Base-by-base conservation (phyloP, 805 yeast species). In the Saccharomycopsis sp. region DNA sequence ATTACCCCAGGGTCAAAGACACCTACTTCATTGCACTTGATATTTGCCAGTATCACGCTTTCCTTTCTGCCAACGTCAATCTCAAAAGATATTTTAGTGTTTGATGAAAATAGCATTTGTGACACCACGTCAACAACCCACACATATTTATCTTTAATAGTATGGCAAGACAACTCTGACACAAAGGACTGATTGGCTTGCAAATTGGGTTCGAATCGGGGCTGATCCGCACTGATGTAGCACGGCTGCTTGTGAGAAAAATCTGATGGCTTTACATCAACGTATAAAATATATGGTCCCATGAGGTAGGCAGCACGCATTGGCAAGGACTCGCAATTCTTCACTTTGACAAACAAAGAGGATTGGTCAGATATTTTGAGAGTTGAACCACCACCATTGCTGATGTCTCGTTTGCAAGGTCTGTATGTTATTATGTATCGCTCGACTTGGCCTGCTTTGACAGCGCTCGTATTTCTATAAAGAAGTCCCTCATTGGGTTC, bases 141-240 rank as follows among this genome's bases (percentile, higher is more conserved):
- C 5, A 65, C 66, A 51, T 81, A 77, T 18, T 62, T 59, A 7
- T 65, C 59, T 49, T 76, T 73, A 26, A 80, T 60, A 2, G 75
- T 76, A 56, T 80, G 86, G 50, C 82, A 61, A 4, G 83, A 69
- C 23, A 83, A 53, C 49, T 80, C 82, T 2, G 74, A 72, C 20
- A 62, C 60, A 41, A 78, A 68, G 10, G 73, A 62, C 53, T 80
- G 86, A 4, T 82, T 83, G 0, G 94, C 80, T 33, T 70, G 69
- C 23, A 83, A 51, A 53, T 77, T 83, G 0, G 89, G 80, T 51
- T 81, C 86, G 54, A 69, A 83, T 20, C 62, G 62, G 0, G 94
- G 94, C 51, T 80, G 87, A 53, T 83, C 88, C 0, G 84, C 85
- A 2, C 88, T 76, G 10, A 80, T 68, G 52, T 78, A 78, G 46